Base-by-base conservation (phyloP, 139 green algal genomes). In the Marvania coccoides region DNA sequence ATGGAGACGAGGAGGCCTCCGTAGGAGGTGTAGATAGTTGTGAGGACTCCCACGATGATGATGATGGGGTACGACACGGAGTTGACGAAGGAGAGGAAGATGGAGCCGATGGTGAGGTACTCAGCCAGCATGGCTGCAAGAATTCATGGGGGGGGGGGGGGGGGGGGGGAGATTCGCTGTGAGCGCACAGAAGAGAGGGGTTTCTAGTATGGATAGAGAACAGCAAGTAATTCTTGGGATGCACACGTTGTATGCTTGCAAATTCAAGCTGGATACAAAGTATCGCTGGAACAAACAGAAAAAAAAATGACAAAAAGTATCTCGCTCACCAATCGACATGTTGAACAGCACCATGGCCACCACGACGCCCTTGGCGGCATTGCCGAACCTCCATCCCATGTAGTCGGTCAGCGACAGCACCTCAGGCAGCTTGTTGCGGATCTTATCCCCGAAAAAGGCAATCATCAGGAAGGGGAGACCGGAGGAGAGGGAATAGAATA, bases 1-100 rank as follows among this genome's bases (percentile, higher is more conserved):
- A 95, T 91, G 35, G 80, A 90, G 37, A 95, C 77, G 35, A 79
- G 76, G 26, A 89, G 67, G 35, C 85, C 84, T 33, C 86, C 86
- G 45, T 80, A 81, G 10, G 71, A 58, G 26, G 86, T 92, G 75
- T 93, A 93, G 4, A 56, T 10, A 37, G 65, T 61, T 24, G 80
- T 81, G 2, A 91, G 51, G 23, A 87, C 35, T 36, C 81, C 86
- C 5, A 91, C 74, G 0, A 83, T 45, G 47, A 94, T 69, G 48
- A 92, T 80, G 69, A 94, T 89, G 36, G 83, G 77, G 72, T 76
- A 42, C 63, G 71, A 5, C 66, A 58, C 53, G 10, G 70, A 77
- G 62, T 73, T 72, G 2, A 94, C 66, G 60, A 85, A 81, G 26
- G 74, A 51, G 12, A 72, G 33, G 46, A 93, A 93, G 15, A 93